phyloP scores from a whole-genome alignment of 148 eudicot genomes.

The Nepenthes gracilis region DNA sequence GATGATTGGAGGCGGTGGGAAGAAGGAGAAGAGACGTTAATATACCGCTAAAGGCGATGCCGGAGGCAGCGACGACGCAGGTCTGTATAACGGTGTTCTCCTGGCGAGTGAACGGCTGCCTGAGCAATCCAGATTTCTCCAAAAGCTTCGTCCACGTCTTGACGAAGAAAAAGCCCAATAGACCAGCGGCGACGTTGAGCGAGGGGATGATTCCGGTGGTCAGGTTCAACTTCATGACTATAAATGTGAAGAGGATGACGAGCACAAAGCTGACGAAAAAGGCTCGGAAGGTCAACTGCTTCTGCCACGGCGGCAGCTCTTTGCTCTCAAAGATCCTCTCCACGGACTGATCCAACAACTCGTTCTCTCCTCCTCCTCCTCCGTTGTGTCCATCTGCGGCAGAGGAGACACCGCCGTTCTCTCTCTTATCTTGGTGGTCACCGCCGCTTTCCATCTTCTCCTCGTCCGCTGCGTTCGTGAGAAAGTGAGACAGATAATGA shows the following conservation, averaged over 20 bases:
- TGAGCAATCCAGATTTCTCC: slow-evolving; percentile 24
- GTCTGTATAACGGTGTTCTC: slow-evolving; percentile 76
- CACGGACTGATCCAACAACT: slow-evolving; percentile 7
- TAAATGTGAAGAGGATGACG: slow-evolving; percentile 38
- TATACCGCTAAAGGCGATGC: slow-evolving; percentile 66
- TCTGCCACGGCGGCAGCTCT: slow-evolving; percentile 50
- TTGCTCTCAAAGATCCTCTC: slow-evolving; percentile 35
- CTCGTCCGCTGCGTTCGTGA: not conserved
- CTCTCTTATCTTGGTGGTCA: not conserved
- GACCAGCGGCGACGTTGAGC: slow-evolving; percentile 57
- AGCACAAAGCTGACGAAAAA: slow-evolving; percentile 35
- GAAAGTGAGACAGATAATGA: not conserved
- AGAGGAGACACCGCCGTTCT: not conserved
- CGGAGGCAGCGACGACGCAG: slow-evolving; percentile 56
- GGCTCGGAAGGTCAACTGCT: slow-evolving; percentile 41
- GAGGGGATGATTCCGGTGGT: slow-evolving; percentile 72
- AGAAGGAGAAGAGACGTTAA: not conserved
- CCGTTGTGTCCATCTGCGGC: not conserved
- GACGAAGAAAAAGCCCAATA: slow-evolving; percentile 56
- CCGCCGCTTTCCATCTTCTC: not conserved
- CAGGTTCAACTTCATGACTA: slow-evolving; percentile 55
- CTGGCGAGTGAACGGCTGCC: slow-evolving; percentile 59
- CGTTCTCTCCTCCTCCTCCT: not conserved
- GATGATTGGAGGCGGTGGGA: not conserved
- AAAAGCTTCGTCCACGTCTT: slow-evolving; percentile 46